Conservation (phyloP, 306 rosid genomes). For the Elaeagnus macrophylla region DNA sequence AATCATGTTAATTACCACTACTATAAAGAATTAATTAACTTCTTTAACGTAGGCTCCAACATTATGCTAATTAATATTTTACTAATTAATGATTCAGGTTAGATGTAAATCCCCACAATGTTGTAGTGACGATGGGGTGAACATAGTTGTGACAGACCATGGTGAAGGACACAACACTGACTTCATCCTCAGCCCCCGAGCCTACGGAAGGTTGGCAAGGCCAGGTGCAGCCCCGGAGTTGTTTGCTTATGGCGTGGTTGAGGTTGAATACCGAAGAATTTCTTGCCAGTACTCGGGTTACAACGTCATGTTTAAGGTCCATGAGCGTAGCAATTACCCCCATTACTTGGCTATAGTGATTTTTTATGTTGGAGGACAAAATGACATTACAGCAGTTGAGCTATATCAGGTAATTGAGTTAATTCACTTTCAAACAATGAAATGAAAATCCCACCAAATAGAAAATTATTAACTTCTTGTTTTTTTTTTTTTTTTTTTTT, state of each 20-base stretch:
- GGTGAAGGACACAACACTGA: constrained; percentile 55
- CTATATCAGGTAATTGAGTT: constrained; percentile 37
- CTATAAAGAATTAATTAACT: background rate
- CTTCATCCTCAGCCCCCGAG: constrained; percentile 40
- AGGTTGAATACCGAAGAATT: constrained; percentile 38
- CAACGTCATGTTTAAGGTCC: constrained; percentile 36
- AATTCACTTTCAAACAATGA: background rate
- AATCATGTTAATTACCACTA: constrained; percentile 1
- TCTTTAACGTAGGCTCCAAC: background rate
- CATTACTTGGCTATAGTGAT: constrained; percentile 43
- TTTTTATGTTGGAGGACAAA: constrained; percentile 36
- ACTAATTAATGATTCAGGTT: constrained; percentile 23
- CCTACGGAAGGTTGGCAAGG: constrained; percentile 29
- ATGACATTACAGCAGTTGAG: constrained; percentile 51
- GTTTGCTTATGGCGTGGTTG: constrained; percentile 40
- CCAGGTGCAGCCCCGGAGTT: constrained; percentile 15
- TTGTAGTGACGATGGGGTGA: constrained; percentile 33
- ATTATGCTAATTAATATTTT: background rate
- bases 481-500: background rate
- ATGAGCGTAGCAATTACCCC: constrained; percentile 54
- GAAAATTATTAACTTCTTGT: background rate
- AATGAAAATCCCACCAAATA: background rate
- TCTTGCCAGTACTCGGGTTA: constrained; percentile 42
- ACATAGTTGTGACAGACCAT: constrained; percentile 42
- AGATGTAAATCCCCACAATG: constrained; percentile 33